A percentile compares a stretch with the other conserved stretches of the same genome.
phyloP scores from a whole-genome alignment of 129 eudicot species.

The Centrapalus pauciflorus region DNA sequence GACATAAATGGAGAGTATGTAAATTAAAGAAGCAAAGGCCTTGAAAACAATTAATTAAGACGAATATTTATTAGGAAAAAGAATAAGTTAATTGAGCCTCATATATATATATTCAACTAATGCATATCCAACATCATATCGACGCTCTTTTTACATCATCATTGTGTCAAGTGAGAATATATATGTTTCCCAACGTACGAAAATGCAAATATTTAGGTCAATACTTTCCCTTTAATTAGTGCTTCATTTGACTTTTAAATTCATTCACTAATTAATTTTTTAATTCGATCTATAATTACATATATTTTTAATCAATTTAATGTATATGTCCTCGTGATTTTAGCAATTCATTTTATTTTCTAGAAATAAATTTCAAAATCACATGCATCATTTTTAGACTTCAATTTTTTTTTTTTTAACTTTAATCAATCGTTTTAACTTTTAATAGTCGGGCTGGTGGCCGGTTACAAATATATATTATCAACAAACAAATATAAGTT shows the following conservation, averaged over 20 bases:
- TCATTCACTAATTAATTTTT: too few species aligned
- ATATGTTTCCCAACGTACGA: conserved; percentile 24
- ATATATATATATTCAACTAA: too few species aligned
- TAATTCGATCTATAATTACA: neutral
- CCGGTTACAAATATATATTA: too few species aligned
- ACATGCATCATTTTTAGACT: too few species aligned
- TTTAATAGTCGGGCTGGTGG: too few species aligned
- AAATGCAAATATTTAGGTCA: conserved; percentile 14
- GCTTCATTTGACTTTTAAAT: conserved; percentile 24
- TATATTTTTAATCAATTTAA: neutral
- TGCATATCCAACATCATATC: conserved; percentile 12
- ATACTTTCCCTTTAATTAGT: conserved; percentile 21
- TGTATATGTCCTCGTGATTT: neutral
- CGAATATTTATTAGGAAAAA: neutral
- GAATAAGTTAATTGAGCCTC: conserved; percentile 14
- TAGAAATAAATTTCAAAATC: neutral
- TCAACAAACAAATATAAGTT: too few species aligned
- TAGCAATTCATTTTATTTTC: neutral
- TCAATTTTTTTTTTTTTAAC: too few species aligned
- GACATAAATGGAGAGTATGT: too few species aligned
- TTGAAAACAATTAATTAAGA: too few species aligned
- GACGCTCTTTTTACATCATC: conserved; percentile 22
- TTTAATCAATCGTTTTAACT: too few species aligned
- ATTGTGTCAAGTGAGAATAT: conserved; percentile 27
- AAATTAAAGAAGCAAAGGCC: too few species aligned